Evolutionary conservation across 345 rosid species (phyloP).

Genomic region (Eucalyptus paniculata): DNA sequence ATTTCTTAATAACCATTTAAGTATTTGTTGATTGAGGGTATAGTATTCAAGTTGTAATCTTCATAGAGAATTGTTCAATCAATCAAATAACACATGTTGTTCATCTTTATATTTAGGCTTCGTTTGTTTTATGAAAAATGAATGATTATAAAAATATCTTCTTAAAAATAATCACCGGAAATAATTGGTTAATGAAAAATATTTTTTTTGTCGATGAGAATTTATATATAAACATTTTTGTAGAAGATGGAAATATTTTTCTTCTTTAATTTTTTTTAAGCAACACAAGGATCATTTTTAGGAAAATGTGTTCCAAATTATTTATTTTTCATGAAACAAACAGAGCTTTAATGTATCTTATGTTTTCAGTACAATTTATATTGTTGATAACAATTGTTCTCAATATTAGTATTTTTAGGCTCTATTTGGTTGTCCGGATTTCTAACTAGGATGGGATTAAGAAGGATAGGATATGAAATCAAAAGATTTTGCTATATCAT

Average conservation of each 20-base stretch:
- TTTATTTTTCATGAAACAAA: background rate
- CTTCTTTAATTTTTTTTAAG: background rate
- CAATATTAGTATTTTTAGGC: background rate
- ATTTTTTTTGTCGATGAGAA: too few species aligned
- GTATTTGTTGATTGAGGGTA: background rate
- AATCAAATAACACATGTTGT: background rate
- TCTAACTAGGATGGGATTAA: too few species aligned
- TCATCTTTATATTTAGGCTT: background rate
- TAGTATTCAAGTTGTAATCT: background rate
- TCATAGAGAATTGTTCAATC: background rate
- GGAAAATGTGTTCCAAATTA: too few species aligned
- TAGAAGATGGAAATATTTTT: background rate
- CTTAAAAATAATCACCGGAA: background rate
- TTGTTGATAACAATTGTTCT: background rate
- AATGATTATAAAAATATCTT: background rate
- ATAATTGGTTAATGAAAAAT: too few species aligned
- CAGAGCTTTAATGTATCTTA: background rate
- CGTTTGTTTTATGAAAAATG: too few species aligned
- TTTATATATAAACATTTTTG: too few species aligned
- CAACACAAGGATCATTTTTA: too few species aligned
- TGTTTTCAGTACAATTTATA: background rate
- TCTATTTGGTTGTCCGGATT: rapidly evolving
- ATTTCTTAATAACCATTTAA: background rate
- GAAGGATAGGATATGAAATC: too few species aligned
- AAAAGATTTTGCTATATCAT: too few species aligned